Evolutionary conservation across 2,329 filamentous ascomycete species (phyloP), one percentile per base, ranked within the genome.

Genomic region (Ophiostoma perfectum): DNA sequence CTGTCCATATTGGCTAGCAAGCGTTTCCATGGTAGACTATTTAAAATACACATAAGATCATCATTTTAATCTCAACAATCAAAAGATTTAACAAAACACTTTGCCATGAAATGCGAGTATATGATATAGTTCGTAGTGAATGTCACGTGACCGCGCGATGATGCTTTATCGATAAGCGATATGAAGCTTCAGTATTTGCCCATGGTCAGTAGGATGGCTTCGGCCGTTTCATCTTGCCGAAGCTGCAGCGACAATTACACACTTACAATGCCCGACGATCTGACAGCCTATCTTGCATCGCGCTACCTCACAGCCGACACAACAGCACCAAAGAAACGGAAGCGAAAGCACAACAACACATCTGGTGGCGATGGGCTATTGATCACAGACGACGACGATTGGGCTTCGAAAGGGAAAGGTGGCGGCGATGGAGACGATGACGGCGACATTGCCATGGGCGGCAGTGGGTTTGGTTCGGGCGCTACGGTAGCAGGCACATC

Each of bases 251-350:
- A 45, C 41, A 42, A 44, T 4, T 2, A 27, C 62, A 45, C 8
- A 27, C 16, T 41, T 44, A 42, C 11, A 18, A 87, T 86, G 84
- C 79, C 84, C 60, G 81, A 82, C 70, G 83, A 87, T 73, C 84
- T 97, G 72, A 89, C 92, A 69, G 88, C 88, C 75, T 99, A 98
- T 76, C 86, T 99, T 47, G 93, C 94, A 49, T 90, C 92, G 71
- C 95, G 93, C 78, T 99, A 99, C 77, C 88, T 99, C 65, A 91
- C 84, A 1, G 87, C 88, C 55, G 83, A 87, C 70, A 78, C 81
- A 5, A 86, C 85, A 71, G 82, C 84, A 18, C 74, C 80, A 65
- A 89, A 89, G 75, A 89, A 89, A 76, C 83, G 85, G 70, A 90
- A 89, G 79, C 83, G 85, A 74, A 89, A 88, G 76, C 78, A 83